A percentile compares a stretch with the other conserved stretches of the same genome.
Conservation (phyloP, 306 rosid genomes). For the Fagus sylvatica region DNA sequence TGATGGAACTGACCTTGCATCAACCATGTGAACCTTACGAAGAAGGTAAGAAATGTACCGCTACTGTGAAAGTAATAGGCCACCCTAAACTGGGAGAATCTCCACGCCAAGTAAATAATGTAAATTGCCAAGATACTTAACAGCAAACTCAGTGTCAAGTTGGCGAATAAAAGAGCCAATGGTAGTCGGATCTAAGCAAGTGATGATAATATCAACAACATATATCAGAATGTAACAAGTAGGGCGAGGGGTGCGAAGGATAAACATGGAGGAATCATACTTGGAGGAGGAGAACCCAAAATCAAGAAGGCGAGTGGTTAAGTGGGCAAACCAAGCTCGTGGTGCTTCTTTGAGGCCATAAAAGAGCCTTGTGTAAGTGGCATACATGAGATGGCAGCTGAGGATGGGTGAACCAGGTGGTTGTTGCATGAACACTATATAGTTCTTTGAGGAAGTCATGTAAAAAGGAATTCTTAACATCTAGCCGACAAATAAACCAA, state of each 20-base stretch:
- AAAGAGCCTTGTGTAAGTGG: neutral
- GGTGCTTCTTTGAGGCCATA: constrained; percentile 5
- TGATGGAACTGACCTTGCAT: neutral
- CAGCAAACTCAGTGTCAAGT: neutral
- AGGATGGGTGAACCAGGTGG: neutral
- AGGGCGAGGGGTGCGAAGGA: neutral
- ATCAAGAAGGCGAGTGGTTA: neutral
- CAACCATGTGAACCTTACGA: neutral
- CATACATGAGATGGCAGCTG: neutral
- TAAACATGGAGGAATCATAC: neutral
- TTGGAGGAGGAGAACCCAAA: neutral
- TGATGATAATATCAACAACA: neutral
- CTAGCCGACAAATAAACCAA: neutral
- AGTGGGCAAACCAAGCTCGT: neutral
- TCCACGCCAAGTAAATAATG: neutral
- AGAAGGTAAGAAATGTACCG: neutral
- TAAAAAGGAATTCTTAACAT: neutral
- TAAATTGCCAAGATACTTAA: neutral
- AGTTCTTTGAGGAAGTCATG: neutral
- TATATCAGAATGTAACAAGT: neutral
- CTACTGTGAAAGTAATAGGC: neutral
- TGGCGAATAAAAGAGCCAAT: neutral
- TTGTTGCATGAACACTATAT: neutral
- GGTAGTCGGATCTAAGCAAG: neutral
- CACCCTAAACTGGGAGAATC: neutral